Conservation (phyloP, 352 stramenopile genomes). For the Pythium aquatile region DNA sequence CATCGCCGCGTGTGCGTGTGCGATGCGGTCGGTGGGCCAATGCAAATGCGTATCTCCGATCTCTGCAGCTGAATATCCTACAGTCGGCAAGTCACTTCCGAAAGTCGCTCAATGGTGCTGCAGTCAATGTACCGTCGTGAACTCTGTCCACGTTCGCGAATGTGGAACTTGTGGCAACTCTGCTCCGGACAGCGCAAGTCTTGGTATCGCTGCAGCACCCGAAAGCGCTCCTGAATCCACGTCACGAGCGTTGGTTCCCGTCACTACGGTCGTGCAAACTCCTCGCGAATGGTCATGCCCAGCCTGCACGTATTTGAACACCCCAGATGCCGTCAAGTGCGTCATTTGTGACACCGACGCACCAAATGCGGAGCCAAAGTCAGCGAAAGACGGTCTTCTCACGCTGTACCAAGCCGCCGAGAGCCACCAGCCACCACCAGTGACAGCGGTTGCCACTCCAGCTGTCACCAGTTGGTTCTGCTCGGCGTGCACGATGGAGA, state of each 20-base stretch:
- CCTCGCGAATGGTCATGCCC: conserved; percentile 63
- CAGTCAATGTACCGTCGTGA: conserved; percentile 82
- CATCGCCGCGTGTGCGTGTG: conserved; percentile 70
- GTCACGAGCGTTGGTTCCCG: conserved; percentile 46
- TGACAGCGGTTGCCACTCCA: conserved; percentile 19
- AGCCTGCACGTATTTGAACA: conserved; percentile 81
- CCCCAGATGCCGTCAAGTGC: conserved; percentile 53
- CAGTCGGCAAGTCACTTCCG: conserved; percentile 35
- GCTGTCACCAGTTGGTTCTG: conserved; percentile 8
- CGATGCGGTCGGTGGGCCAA: conserved; percentile 42
- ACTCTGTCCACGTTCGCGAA: conserved; percentile 42
- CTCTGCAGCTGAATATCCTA: conserved; percentile 34
- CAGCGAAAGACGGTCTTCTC: conserved; percentile 49
- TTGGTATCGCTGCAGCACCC: conserved; percentile 19
- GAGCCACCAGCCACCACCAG: conserved; percentile 31
- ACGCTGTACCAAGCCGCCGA: conserved; percentile 71
- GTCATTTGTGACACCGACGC: conserved; percentile 65
- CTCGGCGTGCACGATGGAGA: conserved; percentile 81
- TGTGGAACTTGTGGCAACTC: conserved; percentile 70
- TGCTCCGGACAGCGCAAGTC: conserved; percentile 23
- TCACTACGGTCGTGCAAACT: conserved; percentile 18
- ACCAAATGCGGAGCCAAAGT: conserved; percentile 21
- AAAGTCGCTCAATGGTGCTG: conserved; percentile 69
- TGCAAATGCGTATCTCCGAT: conserved; percentile 58
- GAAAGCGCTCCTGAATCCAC: conserved; percentile 34